Evolutionary conservation across 345 rosid genomes (phyloP), one percentile per base, ranked within the genome.

Genomic region (Eucalyptus grandis): DNA sequence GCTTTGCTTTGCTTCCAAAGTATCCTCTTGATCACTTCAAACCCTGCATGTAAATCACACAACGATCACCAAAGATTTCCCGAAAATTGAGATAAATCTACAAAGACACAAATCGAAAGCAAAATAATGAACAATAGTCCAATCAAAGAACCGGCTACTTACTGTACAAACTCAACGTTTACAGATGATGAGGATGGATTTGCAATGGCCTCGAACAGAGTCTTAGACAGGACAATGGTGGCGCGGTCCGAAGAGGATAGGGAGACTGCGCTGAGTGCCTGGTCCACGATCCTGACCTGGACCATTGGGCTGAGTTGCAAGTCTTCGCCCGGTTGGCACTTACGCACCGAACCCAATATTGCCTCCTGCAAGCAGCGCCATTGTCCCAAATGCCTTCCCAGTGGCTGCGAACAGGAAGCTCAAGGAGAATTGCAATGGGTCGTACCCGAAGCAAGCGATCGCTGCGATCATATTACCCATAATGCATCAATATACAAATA

Each of bases 381-480:
- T 93, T 94, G 90, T 96, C 95, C 98, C 96, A 96, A 88, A 96
- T 54, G 80, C 94, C 95, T 14, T 94, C 3, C 96, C 94, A 4
- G 94, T 95, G 1, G 95, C 95, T 6, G 91, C 96, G 37, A 95
- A 96, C 49, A 93, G 16, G 88, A 92, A 91, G 91, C 86, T 91
- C 16, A 93, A 37, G 7, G 98, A 96, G 69, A 94, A 94, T 51
- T 91, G 92, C 4, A 94, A 58, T 10, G 34, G 40, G 14, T 93
- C 90, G 9, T 54, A 58, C 31, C 98, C 95, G 30, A 34, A 88
- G 83, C 96, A 95, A 17, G 96, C 96, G 4, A 92, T 93, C 13
- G 96, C 96, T 95, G 91, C 58, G 47, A 88, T 44, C 17, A 49
- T 49, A 17, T 16, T 5, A 88, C 44, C 49, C 17, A 47, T 14